Evolutionary conservation across 805 yeast genomes (phyloP).

Genomic region (Blastobotrys mokoenaii): DNA sequence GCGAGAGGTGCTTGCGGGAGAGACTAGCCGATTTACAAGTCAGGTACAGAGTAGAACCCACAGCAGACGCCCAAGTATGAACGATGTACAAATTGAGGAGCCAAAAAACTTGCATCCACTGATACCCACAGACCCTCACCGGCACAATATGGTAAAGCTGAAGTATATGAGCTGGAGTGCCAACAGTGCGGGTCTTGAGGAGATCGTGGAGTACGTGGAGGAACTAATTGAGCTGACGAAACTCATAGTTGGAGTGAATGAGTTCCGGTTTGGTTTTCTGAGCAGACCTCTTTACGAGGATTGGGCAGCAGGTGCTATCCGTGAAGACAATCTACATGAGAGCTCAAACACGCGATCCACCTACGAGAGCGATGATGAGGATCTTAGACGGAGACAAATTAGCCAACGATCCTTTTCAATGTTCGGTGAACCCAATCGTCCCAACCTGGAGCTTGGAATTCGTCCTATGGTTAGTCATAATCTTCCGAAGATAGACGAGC

Average conservation of each 20-base stretch:
- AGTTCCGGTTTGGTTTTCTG: conserved; percentile 43
- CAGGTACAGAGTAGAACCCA: not conserved
- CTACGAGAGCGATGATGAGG: too few relatives aligned
- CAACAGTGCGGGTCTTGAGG: conserved; percentile 40
- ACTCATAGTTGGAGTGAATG: conserved; percentile 39
- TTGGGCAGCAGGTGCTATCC: conserved; percentile 5
- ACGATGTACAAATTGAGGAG: not conserved
- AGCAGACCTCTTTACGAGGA: conserved; percentile 34
- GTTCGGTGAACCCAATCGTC: too few relatives aligned
- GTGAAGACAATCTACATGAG: too few relatives aligned
- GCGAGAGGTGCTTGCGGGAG: conserved; percentile 28
- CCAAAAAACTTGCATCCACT: too few relatives aligned
- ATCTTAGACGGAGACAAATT: too few relatives aligned
- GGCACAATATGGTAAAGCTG: conserved; percentile 19
- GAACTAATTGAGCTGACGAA: conserved; percentile 36
- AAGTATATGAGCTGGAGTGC: conserved; percentile 45
- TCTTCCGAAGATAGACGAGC: too few relatives aligned
- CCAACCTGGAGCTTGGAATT: too few relatives aligned
- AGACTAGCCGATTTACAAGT: not conserved
- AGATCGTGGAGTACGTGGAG: conserved; percentile 42
- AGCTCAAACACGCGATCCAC: too few relatives aligned
- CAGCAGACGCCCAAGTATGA: not conserved
- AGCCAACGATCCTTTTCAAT: too few relatives aligned
- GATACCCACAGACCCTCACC: not conserved
- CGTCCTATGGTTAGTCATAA: too few relatives aligned